Base-by-base conservation (phyloP, 805 yeast genomes). In the Saturnispora saitoi region DNA sequence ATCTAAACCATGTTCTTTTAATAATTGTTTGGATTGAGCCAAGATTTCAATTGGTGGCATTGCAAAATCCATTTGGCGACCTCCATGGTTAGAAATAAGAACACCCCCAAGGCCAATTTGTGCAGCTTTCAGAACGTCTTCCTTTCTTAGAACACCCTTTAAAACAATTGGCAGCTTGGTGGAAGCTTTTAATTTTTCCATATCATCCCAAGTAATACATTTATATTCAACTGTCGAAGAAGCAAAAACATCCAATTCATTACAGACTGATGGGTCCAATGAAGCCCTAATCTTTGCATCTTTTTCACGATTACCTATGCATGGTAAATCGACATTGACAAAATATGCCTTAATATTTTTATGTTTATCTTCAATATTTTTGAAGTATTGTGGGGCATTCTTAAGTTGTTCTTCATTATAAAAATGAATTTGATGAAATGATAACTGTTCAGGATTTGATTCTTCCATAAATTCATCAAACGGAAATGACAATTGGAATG, bases 261-360 rank as follows among this genome's bases (percentile, higher is more conserved):
- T 49, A 44, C 47, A 45, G 3, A 48, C 47, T 4, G 48, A 48
- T 2, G 69, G 72, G 73, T 56, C 76, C 75, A 78, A 72, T 24
- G 72, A 65, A 51, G 78, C 77, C 63, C 84, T 85, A 49, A 79
- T 68, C 53, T 87, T 76, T 77, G 80, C 76, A 60, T 88, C 96
- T 61, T 85, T 87, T 66, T 88, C 96, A 53, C 96, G 76, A 50
- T 90, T 77, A 14, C 95, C 95, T 40, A 86, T 69, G 53, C 83
- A 83, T 4, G 95, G 95, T 0, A 95, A 88, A 70, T 87, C 96
- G 8, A 86, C 93, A 3, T 95, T 87, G 54, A 87, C 78, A 59
- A 86, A 86, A 22, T 87, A 66, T 0, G 87, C 95, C 57, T 79
- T 81, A 52, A 84, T 73, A 31, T 3, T 89, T 88, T 45, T 71